A percentile compares a stretch with the other conserved stretches of the same genome.
phyloP scores from a whole-genome alignment of 1,139 yeast genomes.

The Ogataea hybrid region DNA sequence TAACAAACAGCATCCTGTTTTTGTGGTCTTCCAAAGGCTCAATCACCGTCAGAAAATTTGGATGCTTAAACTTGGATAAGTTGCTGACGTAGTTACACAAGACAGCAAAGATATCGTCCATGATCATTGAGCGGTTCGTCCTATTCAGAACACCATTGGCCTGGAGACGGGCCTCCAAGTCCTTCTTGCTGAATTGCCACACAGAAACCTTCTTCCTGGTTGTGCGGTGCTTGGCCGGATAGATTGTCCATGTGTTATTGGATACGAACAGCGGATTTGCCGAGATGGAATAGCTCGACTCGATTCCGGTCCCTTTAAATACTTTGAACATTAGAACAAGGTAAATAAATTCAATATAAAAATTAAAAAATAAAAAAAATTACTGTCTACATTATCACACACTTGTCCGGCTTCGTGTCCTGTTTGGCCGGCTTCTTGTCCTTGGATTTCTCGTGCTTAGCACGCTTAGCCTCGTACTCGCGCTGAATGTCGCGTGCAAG shows the following conservation, averaged over 20 bases:
- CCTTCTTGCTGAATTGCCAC: conserved; percentile 83
- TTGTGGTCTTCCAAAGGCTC: conserved; percentile 90
- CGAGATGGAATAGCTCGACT: conserved; percentile 71
- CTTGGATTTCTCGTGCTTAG: not conserved
- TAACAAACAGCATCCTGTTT: conserved; percentile 75
- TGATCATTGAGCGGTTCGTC: conserved; percentile 31
- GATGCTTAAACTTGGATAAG: conserved; percentile 81
- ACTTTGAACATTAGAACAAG: conserved; percentile 32
- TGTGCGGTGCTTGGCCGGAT: conserved; percentile 72
- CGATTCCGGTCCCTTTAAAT: conserved; percentile 53
- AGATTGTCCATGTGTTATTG: conserved; percentile 83
- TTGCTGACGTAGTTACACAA: conserved; percentile 61
- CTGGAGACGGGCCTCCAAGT: conserved; percentile 56
- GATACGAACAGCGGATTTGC: conserved; percentile 65
- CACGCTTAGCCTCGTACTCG: conserved; percentile 13
- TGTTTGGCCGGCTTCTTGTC: conserved; percentile 14
- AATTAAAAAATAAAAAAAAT: not conserved
- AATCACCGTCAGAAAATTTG: conserved; percentile 74
- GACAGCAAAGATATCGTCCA: conserved; percentile 33
- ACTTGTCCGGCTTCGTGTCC: conserved; percentile 4
- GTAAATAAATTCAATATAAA: not conserved
- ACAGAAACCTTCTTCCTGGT: conserved; percentile 67
- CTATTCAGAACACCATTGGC: conserved; percentile 48
- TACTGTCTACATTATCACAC: conserved; percentile 5
- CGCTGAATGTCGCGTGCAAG: conserved; percentile 50